phyloP scores from a whole-genome alignment of 2,329 filamentous ascomycete genomes.

The Didymella pinodella region DNA sequence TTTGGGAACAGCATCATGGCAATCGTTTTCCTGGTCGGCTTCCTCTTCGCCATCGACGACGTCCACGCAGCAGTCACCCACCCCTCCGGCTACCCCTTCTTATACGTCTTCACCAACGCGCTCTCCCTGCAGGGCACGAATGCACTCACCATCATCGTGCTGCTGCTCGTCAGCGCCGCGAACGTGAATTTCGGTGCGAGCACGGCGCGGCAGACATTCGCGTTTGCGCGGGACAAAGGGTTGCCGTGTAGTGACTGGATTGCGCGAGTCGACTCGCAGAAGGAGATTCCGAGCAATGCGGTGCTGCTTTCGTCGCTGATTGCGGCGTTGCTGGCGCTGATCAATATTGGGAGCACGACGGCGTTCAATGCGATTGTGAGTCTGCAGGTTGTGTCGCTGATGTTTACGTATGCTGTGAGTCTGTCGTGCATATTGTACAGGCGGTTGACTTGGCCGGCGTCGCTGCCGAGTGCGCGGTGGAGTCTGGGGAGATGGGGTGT shows the following conservation, averaged over 20 bases:
- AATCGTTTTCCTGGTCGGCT: conserved; percentile 48
- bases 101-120: conserved; percentile 47
- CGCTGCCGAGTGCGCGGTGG: conserved; percentile 43
- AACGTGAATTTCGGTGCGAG: conserved; percentile 37
- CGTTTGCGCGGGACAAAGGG: conserved; percentile 33
- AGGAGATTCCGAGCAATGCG: conserved; percentile 43
- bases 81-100: conserved; percentile 47
- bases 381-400: conserved; percentile 33
- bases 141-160: conserved; percentile 33
- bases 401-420: conserved; percentile 36
- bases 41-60: conserved; percentile 47
- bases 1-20: conserved; percentile 47
- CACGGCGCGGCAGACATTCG: conserved; percentile 38
- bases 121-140: conserved; percentile 29
- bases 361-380: conserved; percentile 53
- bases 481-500: conserved; percentile 48
- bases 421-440: conserved; percentile 38
- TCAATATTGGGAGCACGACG: conserved; percentile 53
- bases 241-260: conserved; percentile 30
- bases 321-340: conserved; percentile 42
- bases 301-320: conserved; percentile 42
- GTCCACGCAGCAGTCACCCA: conserved; percentile 39
- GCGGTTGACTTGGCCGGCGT: conserved; percentile 16
- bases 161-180: conserved; percentile 30
- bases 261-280: conserved; percentile 26